Evolutionary conservation across 345 rosid genomes (phyloP).

Genomic region (Combretum micranthum): DNA sequence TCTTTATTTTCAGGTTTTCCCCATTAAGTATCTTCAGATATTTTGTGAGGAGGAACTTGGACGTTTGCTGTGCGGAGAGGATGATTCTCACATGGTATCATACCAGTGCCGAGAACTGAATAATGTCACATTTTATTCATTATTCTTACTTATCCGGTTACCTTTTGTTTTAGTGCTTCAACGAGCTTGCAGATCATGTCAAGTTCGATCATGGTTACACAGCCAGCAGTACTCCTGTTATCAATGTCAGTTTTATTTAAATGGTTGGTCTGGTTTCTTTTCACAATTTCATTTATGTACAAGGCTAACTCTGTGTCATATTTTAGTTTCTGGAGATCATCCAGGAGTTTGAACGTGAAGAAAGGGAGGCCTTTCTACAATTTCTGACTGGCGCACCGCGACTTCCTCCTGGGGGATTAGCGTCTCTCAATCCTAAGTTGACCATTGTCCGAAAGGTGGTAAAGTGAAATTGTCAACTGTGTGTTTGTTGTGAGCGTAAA

Average conservation of each 20-base stretch:
- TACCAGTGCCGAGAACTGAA: not conserved
- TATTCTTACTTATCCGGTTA: not conserved
- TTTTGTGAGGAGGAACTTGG: slow-evolving; percentile 83
- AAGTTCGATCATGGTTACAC: slow-evolving; percentile 98
- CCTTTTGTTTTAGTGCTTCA: slow-evolving; percentile 35
- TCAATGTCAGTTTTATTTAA: slow-evolving; percentile 35
- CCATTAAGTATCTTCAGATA: slow-evolving; percentile 60
- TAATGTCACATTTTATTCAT: slow-evolving; percentile 3
- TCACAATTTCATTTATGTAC: slow-evolving; percentile 7
- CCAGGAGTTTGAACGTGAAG: slow-evolving; percentile 54
- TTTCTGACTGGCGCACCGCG: slow-evolving; percentile 96
- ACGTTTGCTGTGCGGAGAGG: slow-evolving; percentile 82
- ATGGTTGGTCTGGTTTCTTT: slow-evolving; percentile 1
- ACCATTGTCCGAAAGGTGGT: slow-evolving; percentile 90
- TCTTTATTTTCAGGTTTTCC: slow-evolving; percentile 55
- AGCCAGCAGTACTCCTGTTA: slow-evolving; percentile 84
- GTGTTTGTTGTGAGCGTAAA: not conserved
- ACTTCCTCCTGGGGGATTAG: slow-evolving; percentile 90
- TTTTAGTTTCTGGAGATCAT: slow-evolving; percentile 74
- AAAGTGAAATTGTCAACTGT: slow-evolving; percentile 1
- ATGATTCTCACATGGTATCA: slow-evolving; percentile 58
- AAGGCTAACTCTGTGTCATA: slow-evolving; percentile 7
- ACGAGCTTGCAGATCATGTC: slow-evolving; percentile 77
- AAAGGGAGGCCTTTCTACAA: slow-evolving; percentile 75
- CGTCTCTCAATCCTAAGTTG: slow-evolving; percentile 79